These are phyloP conservation scores for Phoma sp. DNA, from an alignment of 2,329 filamentous ascomycete genomes.

Conservation along the genomic window DNA sequence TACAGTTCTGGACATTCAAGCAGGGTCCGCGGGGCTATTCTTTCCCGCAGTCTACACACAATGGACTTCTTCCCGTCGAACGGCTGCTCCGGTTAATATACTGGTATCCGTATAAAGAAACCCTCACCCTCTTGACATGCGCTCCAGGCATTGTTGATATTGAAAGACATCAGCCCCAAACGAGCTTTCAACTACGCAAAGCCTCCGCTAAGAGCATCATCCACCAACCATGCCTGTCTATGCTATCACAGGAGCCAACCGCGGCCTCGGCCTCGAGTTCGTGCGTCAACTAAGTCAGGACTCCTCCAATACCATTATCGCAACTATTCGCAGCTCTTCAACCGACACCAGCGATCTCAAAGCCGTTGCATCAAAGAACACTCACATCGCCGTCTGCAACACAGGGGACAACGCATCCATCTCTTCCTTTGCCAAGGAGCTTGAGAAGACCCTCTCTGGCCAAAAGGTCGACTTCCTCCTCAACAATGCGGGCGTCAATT, in stretches of 20 bases:
- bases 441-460: background rate
- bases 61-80: background rate
- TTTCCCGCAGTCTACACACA: no score
- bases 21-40: no score
- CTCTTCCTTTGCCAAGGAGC: background rate
- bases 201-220: background rate
- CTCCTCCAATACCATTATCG: background rate
- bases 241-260: background rate
- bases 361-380: background rate
- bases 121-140: background rate
- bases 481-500: slow-evolving; percentile 1
- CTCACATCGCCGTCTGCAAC: background rate
- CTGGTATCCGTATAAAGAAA: background rate
- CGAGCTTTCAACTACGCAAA: background rate
- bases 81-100: background rate
- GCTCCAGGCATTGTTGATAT: no score
- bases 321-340: background rate
- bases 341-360: background rate
- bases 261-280: background rate
- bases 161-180: no score
- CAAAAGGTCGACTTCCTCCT: background rate
- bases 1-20: no score
- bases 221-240: background rate
- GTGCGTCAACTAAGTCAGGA: background rate
- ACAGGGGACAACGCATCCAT: background rate